phyloP scores from a whole-genome alignment of 2,329 filamentous ascomycete genomes.

The Trichoderma polysporum region DNA sequence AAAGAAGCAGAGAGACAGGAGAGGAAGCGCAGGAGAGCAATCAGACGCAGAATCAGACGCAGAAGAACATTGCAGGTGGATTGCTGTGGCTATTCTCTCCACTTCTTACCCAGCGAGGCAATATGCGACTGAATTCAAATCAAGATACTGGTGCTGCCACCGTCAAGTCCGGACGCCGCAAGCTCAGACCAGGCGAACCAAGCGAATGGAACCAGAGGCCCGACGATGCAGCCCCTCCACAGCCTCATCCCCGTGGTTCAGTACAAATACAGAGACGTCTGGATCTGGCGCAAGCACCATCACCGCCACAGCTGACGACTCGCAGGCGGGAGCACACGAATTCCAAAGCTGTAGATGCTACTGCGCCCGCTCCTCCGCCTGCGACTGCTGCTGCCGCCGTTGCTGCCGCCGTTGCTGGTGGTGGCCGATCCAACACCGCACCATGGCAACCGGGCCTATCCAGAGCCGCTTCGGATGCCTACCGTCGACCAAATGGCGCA shows the following conservation, averaged over 20 bases:
- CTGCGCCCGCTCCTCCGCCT: conserved; percentile 19
- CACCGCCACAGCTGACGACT: conserved; percentile 24
- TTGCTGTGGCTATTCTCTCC: not conserved
- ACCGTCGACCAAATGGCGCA: conserved; percentile 32
- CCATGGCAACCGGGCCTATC: conserved; percentile 30
- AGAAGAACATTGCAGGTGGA: not conserved
- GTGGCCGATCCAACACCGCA: conserved; percentile 30
- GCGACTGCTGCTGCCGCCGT: conserved; percentile 1
- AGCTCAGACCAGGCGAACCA: conserved; percentile 26
- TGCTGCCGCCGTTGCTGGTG: conserved; percentile 2
- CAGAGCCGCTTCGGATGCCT: conserved; percentile 33
- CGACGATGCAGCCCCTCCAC: conserved; percentile 31
- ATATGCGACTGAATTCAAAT: conserved; percentile 34
- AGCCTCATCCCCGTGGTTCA: conserved; percentile 30
- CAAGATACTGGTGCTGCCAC: conserved; percentile 33
- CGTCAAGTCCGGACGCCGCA: conserved; percentile 31
- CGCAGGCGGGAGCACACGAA: conserved; percentile 30
- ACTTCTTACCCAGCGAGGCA: not conserved
- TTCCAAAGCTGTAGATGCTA: conserved; percentile 31
- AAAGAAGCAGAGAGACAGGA: not conserved
- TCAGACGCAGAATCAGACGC: not conserved
- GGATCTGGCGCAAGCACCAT: conserved; percentile 12
- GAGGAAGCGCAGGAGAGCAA: not conserved
- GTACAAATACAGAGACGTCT: conserved; percentile 34
- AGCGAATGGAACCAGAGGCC: conserved; percentile 23